Base-by-base conservation (phyloP, 2,329 filamentous ascomycete species). In the Leptographium flavum region DNA sequence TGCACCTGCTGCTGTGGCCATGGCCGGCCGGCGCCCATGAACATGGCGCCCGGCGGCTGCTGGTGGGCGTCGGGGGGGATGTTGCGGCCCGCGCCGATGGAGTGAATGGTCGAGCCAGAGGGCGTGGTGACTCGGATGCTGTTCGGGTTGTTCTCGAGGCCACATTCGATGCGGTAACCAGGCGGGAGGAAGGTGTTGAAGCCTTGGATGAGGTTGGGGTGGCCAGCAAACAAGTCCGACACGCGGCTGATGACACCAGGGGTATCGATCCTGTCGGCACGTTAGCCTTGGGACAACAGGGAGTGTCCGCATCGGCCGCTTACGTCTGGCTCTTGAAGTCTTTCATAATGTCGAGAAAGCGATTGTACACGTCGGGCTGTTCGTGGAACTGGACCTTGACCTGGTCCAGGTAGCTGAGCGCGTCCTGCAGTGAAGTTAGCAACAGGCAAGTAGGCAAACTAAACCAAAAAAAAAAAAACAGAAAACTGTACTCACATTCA, bases 311-410 rank as follows among this genome's bases (percentile, higher is more conserved):
- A 39, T 14, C 17, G 19, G 17, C 9, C 5, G 73, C 83, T 66
- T 69, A 88, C 76, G 88, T 87, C 65, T 94, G 90, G 56, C 87
- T 94, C 65, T 98, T 98, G 62, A 98, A 98, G 56, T 98, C 92
- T 59, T 98, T 98, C 92, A 98, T 98, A 41, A 98, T 98, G 55
- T 98, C 92, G 39, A 98, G 67, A 56, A 98, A 96, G 32, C 85
- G 74, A 57, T 96, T 96, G 58, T 98, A 98, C 1, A 98, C 92
- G 61, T 96, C 90, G 4, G 92, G 88, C 54, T 95, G 87, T 51
- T 96, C 90, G 49, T 87, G 84, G 55, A 98, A 98, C 58, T 94
- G 88, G 25, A 96, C 88, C 64, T 98, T 98, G 52, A 98, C 92
- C 63, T 96, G 92, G 58, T 98, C 92, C 22, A 98, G 76, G 58